These are phyloP conservation scores for Sonneratia alba DNA, from an alignment of 345 rosid genomes.

Conservation along the genomic window DNA sequence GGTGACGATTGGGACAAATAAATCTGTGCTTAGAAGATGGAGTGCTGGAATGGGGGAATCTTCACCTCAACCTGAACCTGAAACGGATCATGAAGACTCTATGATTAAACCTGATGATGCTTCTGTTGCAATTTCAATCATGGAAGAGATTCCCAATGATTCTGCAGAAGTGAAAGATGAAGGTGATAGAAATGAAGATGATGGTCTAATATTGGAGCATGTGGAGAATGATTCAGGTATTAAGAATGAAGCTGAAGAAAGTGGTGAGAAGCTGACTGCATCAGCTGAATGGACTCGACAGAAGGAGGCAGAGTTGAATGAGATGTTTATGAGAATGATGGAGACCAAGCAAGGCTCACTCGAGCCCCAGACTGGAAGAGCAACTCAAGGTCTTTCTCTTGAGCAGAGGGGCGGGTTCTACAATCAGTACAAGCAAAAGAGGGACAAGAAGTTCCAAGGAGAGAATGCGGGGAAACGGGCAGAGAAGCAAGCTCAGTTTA, in stretches of 20 bases:
- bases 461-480: constrained; percentile 40
- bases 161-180: constrained; percentile 21
- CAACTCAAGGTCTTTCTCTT: constrained; percentile 16
- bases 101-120: constrained; percentile 16
- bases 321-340: constrained; percentile 42
- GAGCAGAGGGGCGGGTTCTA: constrained; percentile 52
- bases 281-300: constrained; percentile 43
- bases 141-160: constrained; percentile 15
- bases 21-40: constrained; percentile 61
- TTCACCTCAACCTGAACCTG: constrained; percentile 24
- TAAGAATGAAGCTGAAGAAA: constrained; percentile 22
- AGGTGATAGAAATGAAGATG: constrained; percentile 15
- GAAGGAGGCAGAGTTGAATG: constrained; percentile 48
- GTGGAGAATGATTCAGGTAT: constrained; percentile 12
- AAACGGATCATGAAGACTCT: constrained; percentile 19
- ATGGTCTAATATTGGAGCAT: constrained; percentile 9
- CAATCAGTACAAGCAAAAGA: constrained; percentile 45
- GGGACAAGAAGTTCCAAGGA: constrained; percentile 51
- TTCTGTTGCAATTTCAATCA: constrained; percentile 1
- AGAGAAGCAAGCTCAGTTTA: constrained; percentile 41
- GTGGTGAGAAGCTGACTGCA: constrained; percentile 19
- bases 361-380: constrained; percentile 17
- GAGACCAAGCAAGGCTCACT: constrained; percentile 21
- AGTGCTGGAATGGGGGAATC: constrained; percentile 39
- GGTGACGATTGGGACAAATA: constrained; percentile 25